phyloP scores from a whole-genome alignment of 371 early-diverging fungal genomes.

The Nosema muscidifuracis region DNA sequence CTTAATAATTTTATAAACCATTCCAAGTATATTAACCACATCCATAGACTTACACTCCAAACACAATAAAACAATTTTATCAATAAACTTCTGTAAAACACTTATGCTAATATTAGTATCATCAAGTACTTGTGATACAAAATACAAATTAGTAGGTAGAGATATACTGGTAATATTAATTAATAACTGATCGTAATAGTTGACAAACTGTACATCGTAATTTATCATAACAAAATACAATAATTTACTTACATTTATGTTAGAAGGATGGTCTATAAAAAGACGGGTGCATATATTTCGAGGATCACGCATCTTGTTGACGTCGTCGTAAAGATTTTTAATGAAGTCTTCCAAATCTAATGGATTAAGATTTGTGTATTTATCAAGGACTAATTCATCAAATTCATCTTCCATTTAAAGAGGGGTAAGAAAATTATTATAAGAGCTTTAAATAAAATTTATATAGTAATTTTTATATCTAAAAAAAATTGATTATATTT shows the following conservation, averaged over 20 bases:
- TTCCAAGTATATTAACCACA: not conserved
- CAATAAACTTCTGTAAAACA: not conserved
- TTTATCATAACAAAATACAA: constrained; percentile 6
- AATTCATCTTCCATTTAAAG: too few species aligned
- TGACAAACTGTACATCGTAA: not conserved
- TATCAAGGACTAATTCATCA: too few species aligned
- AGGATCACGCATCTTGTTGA: not conserved
- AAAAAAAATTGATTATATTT: too few species aligned
- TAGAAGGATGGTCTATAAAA: not conserved
- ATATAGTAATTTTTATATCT: too few species aligned
- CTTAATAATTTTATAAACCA: not conserved
- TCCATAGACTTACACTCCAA: not conserved
- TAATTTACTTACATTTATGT: not conserved
- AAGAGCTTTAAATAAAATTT: too few species aligned
- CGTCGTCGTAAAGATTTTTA: not conserved
- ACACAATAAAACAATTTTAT: not conserved
- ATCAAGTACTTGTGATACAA: not conserved
- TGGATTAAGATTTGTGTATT: too few species aligned
- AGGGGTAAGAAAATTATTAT: too few species aligned
- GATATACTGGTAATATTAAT: not conserved
- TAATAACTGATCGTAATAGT: not conserved
- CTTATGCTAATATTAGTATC: not conserved
- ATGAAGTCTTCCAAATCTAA: too few species aligned
- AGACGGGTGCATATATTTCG: not conserved
- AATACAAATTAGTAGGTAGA: not conserved